Conservation (phyloP, 768 basidiomycete genomes). For the Kwoniella pini region DNA sequence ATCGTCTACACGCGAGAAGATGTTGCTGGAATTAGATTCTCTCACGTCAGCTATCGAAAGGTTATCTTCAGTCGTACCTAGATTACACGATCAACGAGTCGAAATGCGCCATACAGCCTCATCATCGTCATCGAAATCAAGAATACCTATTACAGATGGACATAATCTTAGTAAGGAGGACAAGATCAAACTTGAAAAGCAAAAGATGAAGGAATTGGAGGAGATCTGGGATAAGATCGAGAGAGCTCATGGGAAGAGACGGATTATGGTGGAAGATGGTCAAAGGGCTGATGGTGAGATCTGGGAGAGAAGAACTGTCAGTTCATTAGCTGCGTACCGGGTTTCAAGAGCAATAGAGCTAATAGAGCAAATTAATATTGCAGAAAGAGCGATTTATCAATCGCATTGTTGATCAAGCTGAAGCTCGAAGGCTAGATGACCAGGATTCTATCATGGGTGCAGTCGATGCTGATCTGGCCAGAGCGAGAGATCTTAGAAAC, state of each 20-base stretch:
- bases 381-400: slow-evolving; percentile 23
- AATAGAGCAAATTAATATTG: neutral
- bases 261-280: slow-evolving; percentile 14
- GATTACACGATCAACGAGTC: slow-evolving; percentile 88
- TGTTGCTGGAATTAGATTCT: slow-evolving; percentile 75
- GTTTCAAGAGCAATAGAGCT: neutral
- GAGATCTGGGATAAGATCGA: slow-evolving; percentile 55
- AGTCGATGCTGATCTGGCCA: slow-evolving; percentile 31
- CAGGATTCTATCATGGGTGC: slow-evolving; percentile 27
- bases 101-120: slow-evolving; percentile 65
- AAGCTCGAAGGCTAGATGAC: slow-evolving; percentile 18
- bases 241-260: slow-evolving; percentile 46
- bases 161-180: slow-evolving; percentile 18
- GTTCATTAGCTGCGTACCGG: slow-evolving; percentile 6
- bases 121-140: neutral
- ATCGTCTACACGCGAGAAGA: slow-evolving; percentile 63
- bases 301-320: slow-evolving; percentile 24
- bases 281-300: slow-evolving; percentile 35
- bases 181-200: slow-evolving; percentile 60
- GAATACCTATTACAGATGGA: neutral
- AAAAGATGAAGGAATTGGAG: slow-evolving; percentile 34
- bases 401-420: slow-evolving; percentile 21
- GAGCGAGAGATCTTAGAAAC: slow-evolving; percentile 35
- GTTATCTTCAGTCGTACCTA: slow-evolving; percentile 79
- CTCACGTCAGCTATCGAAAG: slow-evolving; percentile 87